Evolutionary conservation across 257 asterid genomes (phyloP), one percentile per base, ranked within the genome.

Genomic region (Solanum rostratum): DNA sequence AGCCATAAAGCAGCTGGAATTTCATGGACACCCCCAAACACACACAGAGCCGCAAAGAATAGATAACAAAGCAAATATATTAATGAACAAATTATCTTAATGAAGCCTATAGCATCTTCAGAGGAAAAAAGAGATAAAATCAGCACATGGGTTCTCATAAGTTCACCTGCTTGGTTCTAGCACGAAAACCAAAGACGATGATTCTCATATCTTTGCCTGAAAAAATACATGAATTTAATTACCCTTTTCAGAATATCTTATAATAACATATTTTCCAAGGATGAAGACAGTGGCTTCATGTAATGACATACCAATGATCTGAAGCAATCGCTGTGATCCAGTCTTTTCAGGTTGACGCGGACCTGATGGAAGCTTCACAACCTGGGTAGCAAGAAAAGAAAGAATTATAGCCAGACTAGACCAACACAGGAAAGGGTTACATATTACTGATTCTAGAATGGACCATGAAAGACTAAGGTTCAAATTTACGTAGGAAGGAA

Each of bases 161-260:
- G 85, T 89, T 86, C 33, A 93, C 99, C 99, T 95, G 98, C 90
- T 92, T 93, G 52, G 99, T 93, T 85, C 95, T 92, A 85, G 99
- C 95, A 80, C 95, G 97, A 91, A 96, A 96, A 55, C 98, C 97
- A 85, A 92, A 96, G 73, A 96, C 98, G 85, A 96, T 91, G 39
- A 92, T 93, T 87, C 99, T 92, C 98, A 96, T 92, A 89, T 96
- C 99, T 89, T 93, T 96, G 84, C 98, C 99, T 96, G 97, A 89
- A 89, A 88, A 63, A 5, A 45, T 11, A 13, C 13, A 66, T 63
- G 55, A 82, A 43, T 52, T 3, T 60, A 24, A 12, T 20, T 63
- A 55, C 37, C 37, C 71, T 69, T 69, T 80, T 59, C 60, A 80
- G 54, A 66, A 59, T n/a, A 83, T 65, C 15, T 22, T 27, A 66